These are phyloP conservation scores for Xerocomellus amylosporus DNA, from an alignment of 768 basidiomycete species.

Conservation along the genomic window DNA sequence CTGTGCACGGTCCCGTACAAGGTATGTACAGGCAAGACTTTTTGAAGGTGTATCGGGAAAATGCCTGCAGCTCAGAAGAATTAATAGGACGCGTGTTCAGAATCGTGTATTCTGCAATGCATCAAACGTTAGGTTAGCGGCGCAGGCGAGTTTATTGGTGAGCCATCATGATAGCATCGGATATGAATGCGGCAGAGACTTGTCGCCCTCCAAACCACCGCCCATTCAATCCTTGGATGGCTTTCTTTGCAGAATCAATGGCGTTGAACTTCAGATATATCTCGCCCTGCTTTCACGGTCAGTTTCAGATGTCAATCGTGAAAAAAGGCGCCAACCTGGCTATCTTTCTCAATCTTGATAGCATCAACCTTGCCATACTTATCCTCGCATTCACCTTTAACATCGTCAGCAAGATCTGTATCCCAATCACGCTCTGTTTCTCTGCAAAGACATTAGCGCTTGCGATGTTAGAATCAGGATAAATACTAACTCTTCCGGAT, in stretches of 20 bases:
- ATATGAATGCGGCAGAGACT: slow-evolving; percentile 84
- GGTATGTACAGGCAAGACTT: slow-evolving; percentile 31
- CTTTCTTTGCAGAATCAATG: slow-evolving; percentile 76
- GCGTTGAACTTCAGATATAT: slow-evolving; percentile 91
- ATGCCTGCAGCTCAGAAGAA: slow-evolving; percentile 32
- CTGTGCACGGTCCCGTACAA: slow-evolving; percentile 33
- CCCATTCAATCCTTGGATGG: slow-evolving; percentile 88
- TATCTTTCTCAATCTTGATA: slow-evolving; percentile 93
- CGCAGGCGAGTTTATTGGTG: slow-evolving; percentile 54
- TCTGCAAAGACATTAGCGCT: slow-evolving; percentile 39
- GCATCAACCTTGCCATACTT: slow-evolving; percentile 87
- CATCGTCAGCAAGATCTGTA: slow-evolving; percentile 92
- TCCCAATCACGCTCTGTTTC: slow-evolving; percentile 98
- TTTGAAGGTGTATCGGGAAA: slow-evolving; percentile 31
- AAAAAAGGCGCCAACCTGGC: slow-evolving; percentile 59
- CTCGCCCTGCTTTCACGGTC: slow-evolving; percentile 65
- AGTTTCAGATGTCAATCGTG: background rate
- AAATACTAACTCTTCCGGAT: slow-evolving; percentile 84
- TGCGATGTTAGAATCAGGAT: background rate
- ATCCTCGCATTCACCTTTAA: slow-evolving; percentile 87
- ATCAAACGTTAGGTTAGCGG: slow-evolving; percentile 27
- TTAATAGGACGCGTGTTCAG: slow-evolving; percentile 25
- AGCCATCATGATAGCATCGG: slow-evolving; percentile 91
- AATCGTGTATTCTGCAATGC: slow-evolving; percentile 29
- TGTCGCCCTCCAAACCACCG: slow-evolving; percentile 96